Conservation (phyloP, 2,329 filamentous ascomycete genomes). For the Arthroderma uncinatum region DNA sequence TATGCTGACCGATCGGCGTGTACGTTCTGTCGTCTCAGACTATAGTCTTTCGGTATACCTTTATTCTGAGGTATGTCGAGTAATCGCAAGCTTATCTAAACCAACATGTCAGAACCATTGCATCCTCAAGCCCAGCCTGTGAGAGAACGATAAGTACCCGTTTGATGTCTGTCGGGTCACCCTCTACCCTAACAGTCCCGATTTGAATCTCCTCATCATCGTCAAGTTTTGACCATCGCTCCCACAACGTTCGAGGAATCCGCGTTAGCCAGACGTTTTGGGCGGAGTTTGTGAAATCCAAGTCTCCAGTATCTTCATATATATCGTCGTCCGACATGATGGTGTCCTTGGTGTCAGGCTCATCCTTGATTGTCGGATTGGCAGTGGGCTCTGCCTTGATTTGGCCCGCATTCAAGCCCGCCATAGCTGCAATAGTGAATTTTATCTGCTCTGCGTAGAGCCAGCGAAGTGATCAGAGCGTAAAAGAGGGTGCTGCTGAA, state of each 20-base stretch:
- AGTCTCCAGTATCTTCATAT: conserved; percentile 56
- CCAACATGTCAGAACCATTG: conserved; percentile 18
- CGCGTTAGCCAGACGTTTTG: conserved; percentile 59
- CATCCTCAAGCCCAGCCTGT: background rate
- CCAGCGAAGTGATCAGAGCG: background rate
- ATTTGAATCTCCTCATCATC: conserved; percentile 74
- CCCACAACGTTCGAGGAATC: conserved; percentile 68
- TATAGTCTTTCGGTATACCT: conserved; percentile 76
- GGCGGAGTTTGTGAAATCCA: conserved; percentile 44
- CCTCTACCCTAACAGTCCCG: conserved; percentile 56
- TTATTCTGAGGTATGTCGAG: conserved; percentile 56
- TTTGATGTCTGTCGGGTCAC: conserved; percentile 44
- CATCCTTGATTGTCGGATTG: conserved; percentile 29
- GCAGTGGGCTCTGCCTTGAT: conserved; percentile 35
- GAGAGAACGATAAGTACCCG: conserved; percentile 25
- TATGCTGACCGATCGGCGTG: conserved; percentile 33
- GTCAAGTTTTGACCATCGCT: conserved; percentile 63
- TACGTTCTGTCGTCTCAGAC: conserved; percentile 57
- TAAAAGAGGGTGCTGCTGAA: background rate
- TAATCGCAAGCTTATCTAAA: conserved; percentile 59
- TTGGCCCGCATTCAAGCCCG: conserved; percentile 3
- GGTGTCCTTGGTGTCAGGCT: conserved; percentile 31
- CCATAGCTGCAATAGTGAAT: conserved; percentile 1
- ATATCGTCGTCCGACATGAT: conserved; percentile 52
- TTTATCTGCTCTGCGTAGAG: background rate